Base-by-base conservation (phyloP, 805 yeast genomes). In the Wickerhamomyces chaumierensis region DNA sequence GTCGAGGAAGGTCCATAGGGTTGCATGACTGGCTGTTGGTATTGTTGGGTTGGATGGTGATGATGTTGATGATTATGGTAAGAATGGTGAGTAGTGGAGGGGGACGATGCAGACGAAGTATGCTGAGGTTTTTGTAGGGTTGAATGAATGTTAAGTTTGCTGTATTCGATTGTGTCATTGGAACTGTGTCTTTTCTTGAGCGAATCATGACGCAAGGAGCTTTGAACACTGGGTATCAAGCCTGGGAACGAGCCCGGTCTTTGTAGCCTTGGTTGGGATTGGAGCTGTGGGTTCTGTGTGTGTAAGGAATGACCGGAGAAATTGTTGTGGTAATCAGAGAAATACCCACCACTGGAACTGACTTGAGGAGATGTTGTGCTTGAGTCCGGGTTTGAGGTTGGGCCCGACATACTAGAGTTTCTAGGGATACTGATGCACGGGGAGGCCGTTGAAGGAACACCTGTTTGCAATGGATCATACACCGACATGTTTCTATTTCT, bases 391-490 rank as follows among this genome's bases (percentile, higher is more conserved):
- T 29, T 40, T 1, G 44, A 34, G 2, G 43, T 35, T 5, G 39
- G 39, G 2, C 49, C 51, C n/a, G 48, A 48, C 11, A 39, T 25
- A n/a, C n/a, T n/a, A 2, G 57, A 51, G 3, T 43, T 41, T 37
- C 48, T 41, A 8, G 23, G 6, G 23, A 25, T 13, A 33, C 39
- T 44, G 1, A 37, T 20, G 2, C 44, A 12, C 14, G 39, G 32
- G 1, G 51, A 4, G 56, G 45, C 3, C 33, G n/a, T 1, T 6
- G 39, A 18, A 13, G 41, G 35, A 9, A 44, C 23, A n/a, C 39
- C 39, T 15, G 51, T 45, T 27, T 52, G 56, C 12, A 53, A 40
- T 6, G 58, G 58, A 37, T 53, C 58, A 38, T 46, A 51, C 3
- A 54, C 38, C 3, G 57, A 53, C 50, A 51, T 41, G 21, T 48